phyloP scores from a whole-genome alignment of 2,329 filamentous ascomycete species.

The Penicillium sp. region DNA sequence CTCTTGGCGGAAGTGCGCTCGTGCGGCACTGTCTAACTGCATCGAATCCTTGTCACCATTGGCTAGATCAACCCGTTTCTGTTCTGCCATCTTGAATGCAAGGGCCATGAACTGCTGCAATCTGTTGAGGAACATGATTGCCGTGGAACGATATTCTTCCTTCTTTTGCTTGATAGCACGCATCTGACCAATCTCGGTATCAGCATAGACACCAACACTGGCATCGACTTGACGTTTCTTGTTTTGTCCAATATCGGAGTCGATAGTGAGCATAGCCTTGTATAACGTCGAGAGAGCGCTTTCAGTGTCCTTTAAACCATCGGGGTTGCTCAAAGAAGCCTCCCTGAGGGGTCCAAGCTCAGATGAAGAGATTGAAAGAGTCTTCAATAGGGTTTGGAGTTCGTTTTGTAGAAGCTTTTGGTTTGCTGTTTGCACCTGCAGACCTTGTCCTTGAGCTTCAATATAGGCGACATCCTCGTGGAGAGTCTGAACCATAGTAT shows the following conservation, averaged over 20 bases:
- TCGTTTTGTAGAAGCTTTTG: conserved; percentile 92
- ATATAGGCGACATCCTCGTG: conserved; percentile 97
- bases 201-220: conserved; percentile 60
- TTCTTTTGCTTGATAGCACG: conserved; percentile 92
- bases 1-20: conserved; percentile 68
- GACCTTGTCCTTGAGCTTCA: conserved; percentile 91
- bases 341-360: conserved; percentile 72
- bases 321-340: conserved; percentile 68
- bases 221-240: conserved; percentile 51
- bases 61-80: conserved; percentile 63
- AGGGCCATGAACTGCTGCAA: conserved; percentile 78
- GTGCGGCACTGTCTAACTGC: conserved; percentile 69
- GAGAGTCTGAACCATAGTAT: conserved; percentile 62
- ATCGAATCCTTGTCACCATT: conserved; percentile 41
- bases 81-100: conserved; percentile 73
- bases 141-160: conserved; percentile 79
- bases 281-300: conserved; percentile 75
- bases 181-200: conserved; percentile 79
- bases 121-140: conserved; percentile 71
- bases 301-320: conserved; percentile 76
- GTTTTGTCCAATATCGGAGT: conserved; percentile 68
- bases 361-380: conserved; percentile 77
- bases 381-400: conserved; percentile 82
- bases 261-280: conserved; percentile 90
- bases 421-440: conserved; percentile 96